Evolutionary conservation across 148 eudicot species (phyloP).

Genomic region (Rhododendron ovatum): DNA sequence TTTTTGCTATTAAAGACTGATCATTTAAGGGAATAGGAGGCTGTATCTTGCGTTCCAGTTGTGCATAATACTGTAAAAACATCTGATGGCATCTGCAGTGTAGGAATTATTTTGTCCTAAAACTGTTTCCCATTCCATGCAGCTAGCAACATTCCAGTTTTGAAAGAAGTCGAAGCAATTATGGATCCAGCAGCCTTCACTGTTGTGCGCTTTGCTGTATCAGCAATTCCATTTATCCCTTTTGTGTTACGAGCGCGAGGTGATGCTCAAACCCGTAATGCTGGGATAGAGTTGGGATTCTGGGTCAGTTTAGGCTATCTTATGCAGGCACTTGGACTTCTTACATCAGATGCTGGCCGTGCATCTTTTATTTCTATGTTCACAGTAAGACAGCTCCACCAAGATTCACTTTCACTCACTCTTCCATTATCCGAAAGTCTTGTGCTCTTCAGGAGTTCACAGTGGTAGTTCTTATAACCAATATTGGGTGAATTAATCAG

Average conservation of each 20-base stretch:
- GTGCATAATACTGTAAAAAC: background rate
- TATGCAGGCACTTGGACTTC: conserved; percentile 67
- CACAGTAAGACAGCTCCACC: conserved; percentile 42
- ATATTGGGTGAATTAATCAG: conserved; percentile 29
- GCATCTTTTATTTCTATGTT: conserved; percentile 65
- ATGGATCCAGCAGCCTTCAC: conserved; percentile 64
- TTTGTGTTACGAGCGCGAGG: conserved; percentile 42
- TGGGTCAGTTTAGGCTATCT: conserved; percentile 77
- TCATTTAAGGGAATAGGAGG: background rate
- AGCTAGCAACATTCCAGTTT: conserved; percentile 70
- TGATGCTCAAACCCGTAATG: conserved; percentile 40
- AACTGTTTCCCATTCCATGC: conserved; percentile 4
- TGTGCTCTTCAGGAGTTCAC: background rate
- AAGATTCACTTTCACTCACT: background rate
- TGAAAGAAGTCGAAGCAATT: conserved; percentile 61
- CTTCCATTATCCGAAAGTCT: background rate
- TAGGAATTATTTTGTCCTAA: background rate
- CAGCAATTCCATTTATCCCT: conserved; percentile 67
- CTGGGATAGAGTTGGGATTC: conserved; percentile 65
- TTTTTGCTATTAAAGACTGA: background rate
- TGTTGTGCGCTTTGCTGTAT: conserved; percentile 43
- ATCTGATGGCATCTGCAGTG: background rate
- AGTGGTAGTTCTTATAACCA: background rate
- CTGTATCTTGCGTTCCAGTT: background rate
- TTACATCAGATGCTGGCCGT: conserved; percentile 75